A percentile compares a stretch with the other conserved stretches of the same genome.
These are phyloP conservation scores for Ophiostoma ips DNA, from an alignment of 2,329 filamentous ascomycete species.

Conservation along the genomic window DNA sequence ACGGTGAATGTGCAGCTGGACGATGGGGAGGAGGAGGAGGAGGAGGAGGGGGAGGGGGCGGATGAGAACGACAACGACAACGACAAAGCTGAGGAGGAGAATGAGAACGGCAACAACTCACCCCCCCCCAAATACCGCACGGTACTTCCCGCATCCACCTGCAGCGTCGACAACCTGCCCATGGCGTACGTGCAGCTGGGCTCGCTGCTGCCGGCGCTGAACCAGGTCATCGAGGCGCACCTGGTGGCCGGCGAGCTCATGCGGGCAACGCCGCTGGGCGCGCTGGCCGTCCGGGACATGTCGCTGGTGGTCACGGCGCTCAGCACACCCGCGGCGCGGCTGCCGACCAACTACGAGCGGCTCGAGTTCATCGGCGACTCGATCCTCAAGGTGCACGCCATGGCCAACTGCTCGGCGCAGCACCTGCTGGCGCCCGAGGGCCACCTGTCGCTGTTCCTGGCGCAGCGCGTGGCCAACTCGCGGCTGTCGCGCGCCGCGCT, in stretches of 20 bases:
- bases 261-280: slow-evolving; percentile 32
- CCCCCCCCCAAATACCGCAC: slow-evolving; percentile 19
- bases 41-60: background rate
- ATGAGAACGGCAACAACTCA: slow-evolving; percentile 19
- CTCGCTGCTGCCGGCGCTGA: slow-evolving; percentile 57
- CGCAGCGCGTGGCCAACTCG: slow-evolving; percentile 58
- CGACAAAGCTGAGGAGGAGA: background rate
- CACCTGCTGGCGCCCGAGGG: slow-evolving; percentile 62
- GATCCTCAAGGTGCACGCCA: slow-evolving; percentile 61
- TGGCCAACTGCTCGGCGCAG: slow-evolving; percentile 46
- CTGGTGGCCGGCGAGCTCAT: slow-evolving; percentile 50
- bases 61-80: background rate
- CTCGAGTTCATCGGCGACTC: slow-evolving; percentile 81
- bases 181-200: slow-evolving; percentile 33
- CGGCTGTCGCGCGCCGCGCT: slow-evolving; percentile 54
- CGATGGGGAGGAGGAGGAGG: slow-evolving; percentile 1
- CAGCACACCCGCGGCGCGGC: slow-evolving; percentile 46
- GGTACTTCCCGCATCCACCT: slow-evolving; percentile 32
- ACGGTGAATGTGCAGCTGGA: slow-evolving; percentile 4
- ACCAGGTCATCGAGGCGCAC: slow-evolving; percentile 52
- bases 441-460: slow-evolving; percentile 54
- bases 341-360: slow-evolving; percentile 59
- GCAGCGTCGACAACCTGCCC: slow-evolving; percentile 35
- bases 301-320: slow-evolving; percentile 54
- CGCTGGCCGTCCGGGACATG: slow-evolving; percentile 39